Conservation (phyloP, 1,139 yeast species). For the Candida sp. region DNA sequence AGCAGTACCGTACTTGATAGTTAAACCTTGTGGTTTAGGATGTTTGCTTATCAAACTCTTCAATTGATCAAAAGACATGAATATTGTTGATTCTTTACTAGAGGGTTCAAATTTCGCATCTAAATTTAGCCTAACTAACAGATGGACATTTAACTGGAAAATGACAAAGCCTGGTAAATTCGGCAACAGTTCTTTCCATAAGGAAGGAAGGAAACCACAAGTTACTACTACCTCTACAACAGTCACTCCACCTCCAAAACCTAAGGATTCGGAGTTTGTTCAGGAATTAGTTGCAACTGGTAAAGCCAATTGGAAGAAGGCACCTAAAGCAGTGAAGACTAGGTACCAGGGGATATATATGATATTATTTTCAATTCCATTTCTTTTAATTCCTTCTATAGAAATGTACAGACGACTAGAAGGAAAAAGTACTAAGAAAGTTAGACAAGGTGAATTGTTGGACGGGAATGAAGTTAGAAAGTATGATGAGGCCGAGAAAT, state of each 20-base stretch:
- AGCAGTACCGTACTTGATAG: constrained; percentile 86
- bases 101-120: neutral
- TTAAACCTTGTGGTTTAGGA: constrained; percentile 44
- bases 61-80: neutral
- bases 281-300: constrained; percentile 38
- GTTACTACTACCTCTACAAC: constrained; percentile 4
- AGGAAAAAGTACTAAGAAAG: constrained; percentile 40
- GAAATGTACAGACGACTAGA: constrained; percentile 38
- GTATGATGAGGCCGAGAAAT: constrained; percentile 39
- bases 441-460: constrained; percentile 40
- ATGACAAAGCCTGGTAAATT: constrained; percentile 1
- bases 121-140: too few species aligned
- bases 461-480: constrained; percentile 31
- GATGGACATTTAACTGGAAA: too few species aligned
- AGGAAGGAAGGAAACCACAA: constrained; percentile 18
- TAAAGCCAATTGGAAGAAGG: constrained; percentile 43
- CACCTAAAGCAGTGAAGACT: constrained; percentile 36
- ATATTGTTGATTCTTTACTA: neutral
- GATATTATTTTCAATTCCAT: constrained; percentile 38
- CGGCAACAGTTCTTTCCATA: constrained; percentile 20
- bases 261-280: constrained; percentile 29
- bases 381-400: constrained; percentile 30
- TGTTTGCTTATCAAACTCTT: constrained; percentile 16
- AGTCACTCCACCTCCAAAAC: constrained; percentile 12
- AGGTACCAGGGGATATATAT: constrained; percentile 39